Percentiles rank a stretch among this genome's conserved stretches.
Conservation (phyloP, 768 basidiomycete species). For the Cyclocybe aegerita region DNA sequence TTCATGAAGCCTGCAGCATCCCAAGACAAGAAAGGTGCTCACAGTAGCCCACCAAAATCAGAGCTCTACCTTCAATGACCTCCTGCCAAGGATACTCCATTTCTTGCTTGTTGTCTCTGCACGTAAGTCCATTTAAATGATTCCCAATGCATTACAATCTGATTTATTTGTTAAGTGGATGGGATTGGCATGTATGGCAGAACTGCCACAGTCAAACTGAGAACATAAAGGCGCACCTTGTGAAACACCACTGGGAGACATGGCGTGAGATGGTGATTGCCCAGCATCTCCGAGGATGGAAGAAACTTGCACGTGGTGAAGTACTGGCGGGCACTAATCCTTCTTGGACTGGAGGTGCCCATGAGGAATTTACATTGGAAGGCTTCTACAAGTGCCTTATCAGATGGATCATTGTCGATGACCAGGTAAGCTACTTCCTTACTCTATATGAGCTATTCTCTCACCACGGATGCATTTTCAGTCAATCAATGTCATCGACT, state of each 20-base stretch:
- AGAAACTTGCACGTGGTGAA: background rate
- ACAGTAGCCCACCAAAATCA: too few species aligned
- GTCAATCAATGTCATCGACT: slow-evolving; percentile 38
- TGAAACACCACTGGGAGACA: slow-evolving; percentile 12
- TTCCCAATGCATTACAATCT: background rate
- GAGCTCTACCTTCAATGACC: too few species aligned
- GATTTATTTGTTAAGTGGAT: slow-evolving; percentile 7
- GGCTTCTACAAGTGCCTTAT: slow-evolving; percentile 18
- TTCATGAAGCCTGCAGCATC: too few species aligned
- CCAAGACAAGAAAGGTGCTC: too few species aligned
- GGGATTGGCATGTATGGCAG: slow-evolving; percentile 17
- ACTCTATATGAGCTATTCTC: background rate
- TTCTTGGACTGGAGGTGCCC: background rate
- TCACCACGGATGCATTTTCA: slow-evolving; percentile 8
- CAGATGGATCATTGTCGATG: slow-evolving; percentile 24
- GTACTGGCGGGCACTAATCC: too few species aligned
- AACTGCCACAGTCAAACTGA: slow-evolving; percentile 19
- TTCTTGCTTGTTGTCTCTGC: slow-evolving; percentile 16
- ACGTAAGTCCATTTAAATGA: slow-evolving; percentile 12
- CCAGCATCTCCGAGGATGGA: slow-evolving; percentile 18
- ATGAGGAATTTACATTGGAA: slow-evolving; percentile 19
- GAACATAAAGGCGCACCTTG: slow-evolving; percentile 25
- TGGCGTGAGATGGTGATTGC: slow-evolving; percentile 12
- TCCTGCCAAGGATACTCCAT: too few species aligned
- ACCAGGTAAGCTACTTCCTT: slow-evolving; percentile 28